Base-by-base conservation (phyloP, 208 protist genomes). In the Leishmania martiniquensis region DNA sequence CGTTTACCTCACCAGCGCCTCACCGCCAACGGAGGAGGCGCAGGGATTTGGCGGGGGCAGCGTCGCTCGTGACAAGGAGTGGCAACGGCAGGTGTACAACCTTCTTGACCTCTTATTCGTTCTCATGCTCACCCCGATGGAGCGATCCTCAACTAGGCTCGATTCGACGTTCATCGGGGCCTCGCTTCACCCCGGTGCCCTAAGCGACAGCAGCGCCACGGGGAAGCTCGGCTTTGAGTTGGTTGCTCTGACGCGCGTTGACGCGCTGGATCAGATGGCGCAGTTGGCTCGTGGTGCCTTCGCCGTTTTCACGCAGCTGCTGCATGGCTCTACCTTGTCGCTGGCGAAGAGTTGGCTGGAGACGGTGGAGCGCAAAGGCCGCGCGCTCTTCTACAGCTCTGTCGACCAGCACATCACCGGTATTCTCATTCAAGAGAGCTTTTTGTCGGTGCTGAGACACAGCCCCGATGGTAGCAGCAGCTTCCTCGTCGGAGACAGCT, bases 221-320 rank as follows among this genome's bases (percentile, higher is more conserved):
- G 82, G 75, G 9, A 79, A 79, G 42, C 72, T 73, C 15, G 68
- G 72, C 44, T 78, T 93, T 72, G 87, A 92, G 55, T 73, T 92
- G 45, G 84, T 83, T 6, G 90, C 90, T 25, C 87, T 97, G 29
- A 95, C 91, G 34, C 87, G 89, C 37, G 70, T 87, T 22, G 80
- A 87, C 15, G 81, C 76, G 15, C 65, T 54, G 7, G 82, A 94
- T 32, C 73, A 67, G 55, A 94, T 96, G 91, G 52, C 70, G 68
- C 85, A 95, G 80, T 84, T 97, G 13, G 94, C 91, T 15, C 88
- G 87, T 39, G 92, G 92, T n/a, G 91, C 90, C 65, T 92, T 90
- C 39, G 85, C 91, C 39, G 87, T 95, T 32, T 89, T 97, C 66
- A 72, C 88, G 42, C 83, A 95, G 37, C 85, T 96, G n/a, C 81